These are phyloP conservation scores for Trebouxia gelatinosa DNA, from an alignment of 163 green algal genomes.

Conservation along the genomic window DNA sequence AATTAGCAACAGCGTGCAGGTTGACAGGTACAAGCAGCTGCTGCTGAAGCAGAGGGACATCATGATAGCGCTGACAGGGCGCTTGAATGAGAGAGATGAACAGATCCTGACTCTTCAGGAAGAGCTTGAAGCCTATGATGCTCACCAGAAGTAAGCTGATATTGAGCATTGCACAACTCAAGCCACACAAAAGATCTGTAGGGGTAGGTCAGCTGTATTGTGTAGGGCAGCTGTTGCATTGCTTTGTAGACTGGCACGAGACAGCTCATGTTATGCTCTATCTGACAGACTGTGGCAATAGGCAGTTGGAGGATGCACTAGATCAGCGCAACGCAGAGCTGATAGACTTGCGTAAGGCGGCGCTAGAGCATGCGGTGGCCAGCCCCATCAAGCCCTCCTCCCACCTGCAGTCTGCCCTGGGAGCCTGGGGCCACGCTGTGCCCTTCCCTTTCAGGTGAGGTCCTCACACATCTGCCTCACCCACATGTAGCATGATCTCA, in stretches of 20 bases:
- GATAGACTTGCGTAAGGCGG: constrained; percentile 67
- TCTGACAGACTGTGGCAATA: constrained; percentile 17
- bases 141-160: constrained; percentile 64
- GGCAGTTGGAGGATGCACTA: constrained; percentile 84
- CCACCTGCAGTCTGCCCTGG: constrained; percentile 45
- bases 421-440: constrained; percentile 36
- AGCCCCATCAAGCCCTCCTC: constrained; percentile 35
- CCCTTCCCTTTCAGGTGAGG: constrained; percentile 14
- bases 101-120: constrained; percentile 87
- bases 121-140: constrained; percentile 88
- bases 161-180: too few species aligned
- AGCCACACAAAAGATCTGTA: too few species aligned
- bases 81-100: constrained; percentile 91
- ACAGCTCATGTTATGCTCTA: too few species aligned
- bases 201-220: too few species aligned
- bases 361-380: constrained; percentile 48
- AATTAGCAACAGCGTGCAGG: constrained; percentile 52
- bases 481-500: neutral
- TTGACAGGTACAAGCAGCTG: constrained; percentile 87
- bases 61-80: constrained; percentile 93
- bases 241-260: too few species aligned
- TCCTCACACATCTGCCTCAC: neutral
- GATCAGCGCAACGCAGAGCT: constrained; percentile 89
- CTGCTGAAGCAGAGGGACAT: constrained; percentile 97
- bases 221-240: too few species aligned